Percentiles rank a stretch among this genome's conserved stretches.
Evolutionary conservation across 2,329 filamentous ascomycete genomes (phyloP).

Genomic region (Fusarium newnesense): DNA sequence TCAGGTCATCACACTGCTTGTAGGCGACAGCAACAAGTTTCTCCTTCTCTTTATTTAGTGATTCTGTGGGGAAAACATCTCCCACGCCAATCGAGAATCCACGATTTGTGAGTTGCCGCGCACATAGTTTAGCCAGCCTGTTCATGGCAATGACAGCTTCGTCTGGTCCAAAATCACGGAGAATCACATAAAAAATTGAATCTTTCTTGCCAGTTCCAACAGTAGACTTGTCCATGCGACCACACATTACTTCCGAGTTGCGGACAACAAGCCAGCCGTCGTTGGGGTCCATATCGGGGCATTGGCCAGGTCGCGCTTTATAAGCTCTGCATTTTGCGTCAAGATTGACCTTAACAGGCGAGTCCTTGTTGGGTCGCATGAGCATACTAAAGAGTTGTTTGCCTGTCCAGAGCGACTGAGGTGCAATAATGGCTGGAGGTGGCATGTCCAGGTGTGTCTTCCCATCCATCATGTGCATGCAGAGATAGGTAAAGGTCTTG

Average conservation of each 20-base stretch:
- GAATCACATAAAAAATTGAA: constrained; percentile 95
- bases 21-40: constrained; percentile 82
- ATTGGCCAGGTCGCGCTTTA: constrained; percentile 65
- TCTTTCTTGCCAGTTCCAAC: constrained; percentile 98
- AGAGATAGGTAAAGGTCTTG: constrained; percentile 87
- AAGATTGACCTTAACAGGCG: constrained; percentile 85
- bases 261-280: constrained; percentile 93
- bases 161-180: constrained; percentile 92
- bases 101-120: constrained; percentile 85
- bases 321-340: constrained; percentile 93
- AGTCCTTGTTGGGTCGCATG: constrained; percentile 88
- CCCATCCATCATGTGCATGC: constrained; percentile 91
- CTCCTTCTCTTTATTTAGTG: constrained; percentile 78
- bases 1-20: constrained; percentile 82
- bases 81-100: constrained; percentile 97
- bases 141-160: constrained; percentile 94
- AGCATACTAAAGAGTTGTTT: constrained; percentile 96
- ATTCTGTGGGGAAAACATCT: constrained; percentile 86
- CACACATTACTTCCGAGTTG: constrained; percentile 98
- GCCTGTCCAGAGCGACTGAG: constrained; percentile 85
- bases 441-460: constrained; percentile 84
- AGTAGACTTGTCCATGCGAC: constrained; percentile 96
- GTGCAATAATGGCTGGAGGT: constrained; percentile 86
- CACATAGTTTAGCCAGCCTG: constrained; percentile 87
- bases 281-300: constrained; percentile 81